These are phyloP conservation scores for Pseudogymnoascus sp. DNA, from an alignment of 2,329 filamentous ascomycete genomes.

Conservation along the genomic window DNA sequence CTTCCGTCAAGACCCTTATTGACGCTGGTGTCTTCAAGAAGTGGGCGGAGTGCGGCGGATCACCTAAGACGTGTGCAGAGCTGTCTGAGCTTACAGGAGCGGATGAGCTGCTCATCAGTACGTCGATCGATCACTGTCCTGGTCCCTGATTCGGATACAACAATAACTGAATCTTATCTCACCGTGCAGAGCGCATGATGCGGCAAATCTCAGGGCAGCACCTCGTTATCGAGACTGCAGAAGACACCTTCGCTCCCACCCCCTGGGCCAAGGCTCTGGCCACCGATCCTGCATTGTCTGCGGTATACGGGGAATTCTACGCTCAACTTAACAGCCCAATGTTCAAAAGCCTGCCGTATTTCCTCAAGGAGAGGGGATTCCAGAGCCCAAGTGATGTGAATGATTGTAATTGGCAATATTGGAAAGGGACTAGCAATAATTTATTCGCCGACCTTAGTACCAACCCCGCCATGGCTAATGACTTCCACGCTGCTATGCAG, in stretches of 20 bases:
- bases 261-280: slow-evolving; percentile 28
- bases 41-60: slow-evolving; percentile 29
- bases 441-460: slow-evolving; percentile 30
- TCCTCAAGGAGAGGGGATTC: slow-evolving; percentile 29
- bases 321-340: slow-evolving; percentile 28
- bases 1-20: slow-evolving; percentile 32
- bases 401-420: slow-evolving; percentile 30
- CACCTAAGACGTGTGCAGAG: slow-evolving; percentile 26
- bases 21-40: slow-evolving; percentile 32
- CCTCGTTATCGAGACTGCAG: slow-evolving; percentile 29
- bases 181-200: slow-evolving; percentile 26
- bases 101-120: slow-evolving; percentile 30
- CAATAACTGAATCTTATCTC: slow-evolving; percentile 7
- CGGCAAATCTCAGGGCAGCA: slow-evolving; percentile 31
- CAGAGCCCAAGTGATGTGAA: slow-evolving; percentile 30
- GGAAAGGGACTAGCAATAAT: slow-evolving; percentile 22
- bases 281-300: slow-evolving; percentile 25
- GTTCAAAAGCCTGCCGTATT: slow-evolving; percentile 28
- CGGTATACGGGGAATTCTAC: slow-evolving; percentile 31
- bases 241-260: slow-evolving; percentile 31
- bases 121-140: slow-evolving; percentile 1
- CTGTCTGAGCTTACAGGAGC: slow-evolving; percentile 30
- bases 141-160: slow-evolving; percentile 15
- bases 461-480: slow-evolving; percentile 24
- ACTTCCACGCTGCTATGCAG: slow-evolving; percentile 33